Evolutionary conservation across 257 asterid genomes (phyloP).

Genomic region (Scutellaria galericulata): DNA sequence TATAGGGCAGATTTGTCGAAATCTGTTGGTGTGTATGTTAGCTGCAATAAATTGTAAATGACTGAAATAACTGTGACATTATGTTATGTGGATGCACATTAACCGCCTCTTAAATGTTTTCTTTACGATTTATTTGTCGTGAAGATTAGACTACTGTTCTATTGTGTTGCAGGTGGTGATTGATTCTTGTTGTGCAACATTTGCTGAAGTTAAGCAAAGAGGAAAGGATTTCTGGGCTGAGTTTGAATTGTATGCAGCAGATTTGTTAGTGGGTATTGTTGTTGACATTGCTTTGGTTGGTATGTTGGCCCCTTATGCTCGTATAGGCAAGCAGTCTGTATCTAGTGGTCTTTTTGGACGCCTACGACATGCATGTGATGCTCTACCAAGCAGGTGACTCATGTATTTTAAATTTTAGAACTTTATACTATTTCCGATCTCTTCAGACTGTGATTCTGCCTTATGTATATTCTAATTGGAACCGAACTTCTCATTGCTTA

Average conservation of each 20-base stretch:
- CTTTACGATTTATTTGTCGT: not conserved
- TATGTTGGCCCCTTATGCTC: conserved; percentile 94
- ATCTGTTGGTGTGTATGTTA: conserved; percentile 5
- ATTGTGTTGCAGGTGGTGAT: conserved; percentile 65
- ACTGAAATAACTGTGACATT: not conserved
- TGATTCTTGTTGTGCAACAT: conserved; percentile 96
- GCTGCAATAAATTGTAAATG: not conserved
- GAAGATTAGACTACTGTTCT: not conserved
- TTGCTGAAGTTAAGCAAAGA: conserved; percentile 94
- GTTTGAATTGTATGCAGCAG: conserved; percentile 95
- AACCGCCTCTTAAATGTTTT: not conserved
- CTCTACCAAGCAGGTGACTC: conserved; percentile 90
- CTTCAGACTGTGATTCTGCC: conserved; percentile 14
- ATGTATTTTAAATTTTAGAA: conserved; percentile 22
- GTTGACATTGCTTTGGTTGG: conserved; percentile 95
- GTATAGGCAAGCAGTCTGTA: conserved; percentile 68
- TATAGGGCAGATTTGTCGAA: conserved; percentile 7
- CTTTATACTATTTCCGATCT: not conserved
- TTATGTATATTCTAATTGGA: not conserved
- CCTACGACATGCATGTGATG: conserved; percentile 55
- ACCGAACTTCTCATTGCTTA: not conserved
- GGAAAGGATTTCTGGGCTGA: conserved; percentile 98
- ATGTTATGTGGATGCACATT: conserved; percentile 7
- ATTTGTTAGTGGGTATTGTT: conserved; percentile 85
- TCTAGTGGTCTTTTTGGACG: conserved; percentile 74